phyloP scores from a whole-genome alignment of 305 asterid genomes.

The Ajuga reptans region DNA sequence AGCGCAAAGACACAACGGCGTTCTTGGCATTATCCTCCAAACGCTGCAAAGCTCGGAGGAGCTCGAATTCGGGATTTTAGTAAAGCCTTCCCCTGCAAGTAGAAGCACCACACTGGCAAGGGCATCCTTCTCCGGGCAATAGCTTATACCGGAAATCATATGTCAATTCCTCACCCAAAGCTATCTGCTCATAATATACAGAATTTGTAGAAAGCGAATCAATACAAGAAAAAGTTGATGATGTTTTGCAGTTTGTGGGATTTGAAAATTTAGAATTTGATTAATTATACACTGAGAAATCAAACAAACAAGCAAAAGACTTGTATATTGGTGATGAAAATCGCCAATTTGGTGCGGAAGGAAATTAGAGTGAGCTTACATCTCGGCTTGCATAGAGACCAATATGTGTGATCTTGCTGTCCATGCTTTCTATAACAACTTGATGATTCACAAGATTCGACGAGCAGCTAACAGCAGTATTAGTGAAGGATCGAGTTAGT shows the following conservation, averaged over 20 bases:
- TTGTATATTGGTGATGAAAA: slow-evolving; percentile 7
- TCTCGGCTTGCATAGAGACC: slow-evolving; percentile 90
- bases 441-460: slow-evolving; percentile 89
- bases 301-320: background rate
- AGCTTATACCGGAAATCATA: slow-evolving; percentile 67
- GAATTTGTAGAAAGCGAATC: no score
- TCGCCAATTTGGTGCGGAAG: background rate
- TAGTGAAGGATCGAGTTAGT: slow-evolving; percentile 9
- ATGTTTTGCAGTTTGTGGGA: background rate
- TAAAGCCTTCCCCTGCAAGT: slow-evolving; percentile 85
- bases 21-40: background rate
- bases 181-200: slow-evolving; percentile 52
- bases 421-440: slow-evolving; percentile 97
- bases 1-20: background rate
- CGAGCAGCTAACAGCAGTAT: slow-evolving; percentile 57
- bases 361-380: slow-evolving; percentile 40
- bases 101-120: slow-evolving; percentile 80
- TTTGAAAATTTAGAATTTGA: background rate
- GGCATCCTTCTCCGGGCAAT: slow-evolving; percentile 56
- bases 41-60: background rate
- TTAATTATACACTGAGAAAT: background rate
- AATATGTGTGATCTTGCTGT: slow-evolving; percentile 72
- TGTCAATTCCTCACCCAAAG: slow-evolving; percentile 80
- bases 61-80: slow-evolving; percentile 16
- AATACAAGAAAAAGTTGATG: no score